A percentile compares a stretch with the other conserved stretches of the same genome.
phyloP scores from a whole-genome alignment of 768 basidiomycete species.

The Trametes cubensis region DNA sequence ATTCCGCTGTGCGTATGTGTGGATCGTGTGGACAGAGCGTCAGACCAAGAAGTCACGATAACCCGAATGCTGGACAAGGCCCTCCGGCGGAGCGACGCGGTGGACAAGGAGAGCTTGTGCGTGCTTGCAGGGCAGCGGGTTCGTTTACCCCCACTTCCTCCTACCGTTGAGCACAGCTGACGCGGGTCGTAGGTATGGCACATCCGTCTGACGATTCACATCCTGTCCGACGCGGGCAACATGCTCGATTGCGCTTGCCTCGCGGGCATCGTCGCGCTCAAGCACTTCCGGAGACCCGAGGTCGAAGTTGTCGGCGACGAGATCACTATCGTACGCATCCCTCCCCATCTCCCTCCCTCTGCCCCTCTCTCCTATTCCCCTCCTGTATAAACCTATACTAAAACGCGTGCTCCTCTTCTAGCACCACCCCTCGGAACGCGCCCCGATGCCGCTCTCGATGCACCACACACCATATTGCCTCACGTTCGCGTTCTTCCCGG shows the following conservation, averaged over 20 bases:
- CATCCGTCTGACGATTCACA: slow-evolving; percentile 85
- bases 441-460: slow-evolving; percentile 87
- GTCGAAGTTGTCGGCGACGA: slow-evolving; percentile 94
- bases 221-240: slow-evolving; percentile 89
- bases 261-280: slow-evolving; percentile 88
- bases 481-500: slow-evolving; percentile 87
- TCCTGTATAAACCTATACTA: too few species aligned
- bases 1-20: not conserved
- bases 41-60: slow-evolving; percentile 90
- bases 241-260: slow-evolving; percentile 93
- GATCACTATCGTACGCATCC: slow-evolving; percentile 79
- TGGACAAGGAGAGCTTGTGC: slow-evolving; percentile 97
- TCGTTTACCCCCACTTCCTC: slow-evolving; percentile 28
- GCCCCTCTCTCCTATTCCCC: not conserved
- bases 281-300: slow-evolving; percentile 90
- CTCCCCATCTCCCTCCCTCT: too few species aligned
- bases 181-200: slow-evolving; percentile 79
- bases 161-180: not conserved
- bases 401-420: slow-evolving; percentile 35
- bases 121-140: slow-evolving; percentile 94
- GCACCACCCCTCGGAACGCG: slow-evolving; percentile 86
- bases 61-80: slow-evolving; percentile 95
- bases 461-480: slow-evolving; percentile 93
- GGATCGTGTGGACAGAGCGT: slow-evolving; percentile 51
- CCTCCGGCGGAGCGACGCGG: slow-evolving; percentile 81